Evolutionary conservation across 2,329 filamentous ascomycete species (phyloP).

Genomic region (Xylariaceae sp.): DNA sequence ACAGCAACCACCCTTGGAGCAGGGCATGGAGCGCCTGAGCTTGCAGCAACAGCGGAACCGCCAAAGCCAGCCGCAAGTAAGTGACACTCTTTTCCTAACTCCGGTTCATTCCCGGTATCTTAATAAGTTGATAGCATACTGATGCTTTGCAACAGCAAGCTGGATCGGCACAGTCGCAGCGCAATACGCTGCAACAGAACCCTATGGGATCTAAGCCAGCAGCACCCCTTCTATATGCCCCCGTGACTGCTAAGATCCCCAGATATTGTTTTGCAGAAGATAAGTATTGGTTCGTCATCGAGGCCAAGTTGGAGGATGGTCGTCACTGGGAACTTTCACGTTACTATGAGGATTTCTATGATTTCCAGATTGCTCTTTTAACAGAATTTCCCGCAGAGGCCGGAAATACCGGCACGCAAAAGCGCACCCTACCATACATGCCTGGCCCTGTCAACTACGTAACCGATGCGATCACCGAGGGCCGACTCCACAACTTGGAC

Average conservation of each 20-base stretch:
- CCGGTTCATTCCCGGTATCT: not conserved
- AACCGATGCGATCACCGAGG: constrained; percentile 95
- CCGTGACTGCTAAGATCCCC: constrained; percentile 78
- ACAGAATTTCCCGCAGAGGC: constrained; percentile 90
- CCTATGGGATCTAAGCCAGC: constrained; percentile 37
- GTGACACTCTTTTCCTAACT: constrained; percentile 5
- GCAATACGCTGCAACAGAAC: constrained; percentile 38
- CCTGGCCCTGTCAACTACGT: constrained; percentile 96
- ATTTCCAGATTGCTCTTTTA: constrained; percentile 92
- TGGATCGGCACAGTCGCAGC: constrained; percentile 36
- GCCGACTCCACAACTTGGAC: constrained; percentile 84
- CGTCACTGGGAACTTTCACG: constrained; percentile 88
- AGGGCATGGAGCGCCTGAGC: constrained; percentile 75
- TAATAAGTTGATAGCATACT: constrained; percentile 18
- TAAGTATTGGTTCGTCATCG: constrained; percentile 98
- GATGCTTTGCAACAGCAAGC: constrained; percentile 28
- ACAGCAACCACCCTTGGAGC: constrained; percentile 50
- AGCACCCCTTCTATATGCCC: constrained; percentile 60
- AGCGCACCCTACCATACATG: constrained; percentile 90
- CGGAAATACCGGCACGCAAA: constrained; percentile 73
- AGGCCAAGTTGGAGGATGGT: constrained; percentile 84
- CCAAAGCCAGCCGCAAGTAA: constrained; percentile 43
- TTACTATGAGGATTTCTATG: constrained; percentile 98
- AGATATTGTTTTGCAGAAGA: constrained; percentile 94
- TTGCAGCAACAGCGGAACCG: constrained; percentile 49